Evolutionary conservation across 495 filamentous ascomycete species (phyloP).

Genomic region (Ramalina intermedia): DNA sequence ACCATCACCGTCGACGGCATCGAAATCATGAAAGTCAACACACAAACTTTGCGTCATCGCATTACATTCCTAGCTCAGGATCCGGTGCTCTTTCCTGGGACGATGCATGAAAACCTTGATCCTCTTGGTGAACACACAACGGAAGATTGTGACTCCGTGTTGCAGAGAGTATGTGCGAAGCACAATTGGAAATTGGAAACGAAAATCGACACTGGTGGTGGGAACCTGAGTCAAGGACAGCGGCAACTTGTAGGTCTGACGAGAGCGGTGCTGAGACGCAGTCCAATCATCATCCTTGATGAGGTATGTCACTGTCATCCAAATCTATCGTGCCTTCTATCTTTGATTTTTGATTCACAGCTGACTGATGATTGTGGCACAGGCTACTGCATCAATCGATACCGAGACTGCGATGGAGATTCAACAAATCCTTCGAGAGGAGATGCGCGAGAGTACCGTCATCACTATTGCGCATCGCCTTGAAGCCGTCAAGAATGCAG

Average conservation of each 20-base stretch:
- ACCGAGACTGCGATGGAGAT: conserved; percentile 61
- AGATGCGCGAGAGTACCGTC: conserved; percentile 64
- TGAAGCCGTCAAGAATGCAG: conserved; percentile 64
- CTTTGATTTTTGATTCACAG: background rate
- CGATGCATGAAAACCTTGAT: conserved; percentile 35
- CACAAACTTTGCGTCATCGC: conserved; percentile 41
- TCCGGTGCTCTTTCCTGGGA: conserved; percentile 38
- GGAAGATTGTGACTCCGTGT: conserved; percentile 28
- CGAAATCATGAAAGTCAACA: conserved; percentile 43
- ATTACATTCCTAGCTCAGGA: conserved; percentile 52
- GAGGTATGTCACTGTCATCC: conserved; percentile 17
- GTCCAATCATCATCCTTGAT: conserved; percentile 36
- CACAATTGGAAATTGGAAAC: conserved; percentile 36
- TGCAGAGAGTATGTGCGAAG: conserved; percentile 35
- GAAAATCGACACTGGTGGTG: conserved; percentile 28
- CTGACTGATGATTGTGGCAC: conserved; percentile 3
- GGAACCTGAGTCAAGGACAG: conserved; percentile 45
- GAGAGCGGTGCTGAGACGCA: conserved; percentile 40
- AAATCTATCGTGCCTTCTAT: background rate
- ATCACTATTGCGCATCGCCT: conserved; percentile 77
- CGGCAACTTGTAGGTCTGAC: conserved; percentile 50
- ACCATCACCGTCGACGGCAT: conserved; percentile 45
- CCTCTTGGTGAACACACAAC: conserved; percentile 21
- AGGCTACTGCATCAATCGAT: conserved; percentile 75
- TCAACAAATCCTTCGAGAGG: conserved; percentile 59